phyloP scores from a whole-genome alignment of 2,329 filamentous ascomycete genomes.

The Aspergillus pseudoviridinutans region DNA sequence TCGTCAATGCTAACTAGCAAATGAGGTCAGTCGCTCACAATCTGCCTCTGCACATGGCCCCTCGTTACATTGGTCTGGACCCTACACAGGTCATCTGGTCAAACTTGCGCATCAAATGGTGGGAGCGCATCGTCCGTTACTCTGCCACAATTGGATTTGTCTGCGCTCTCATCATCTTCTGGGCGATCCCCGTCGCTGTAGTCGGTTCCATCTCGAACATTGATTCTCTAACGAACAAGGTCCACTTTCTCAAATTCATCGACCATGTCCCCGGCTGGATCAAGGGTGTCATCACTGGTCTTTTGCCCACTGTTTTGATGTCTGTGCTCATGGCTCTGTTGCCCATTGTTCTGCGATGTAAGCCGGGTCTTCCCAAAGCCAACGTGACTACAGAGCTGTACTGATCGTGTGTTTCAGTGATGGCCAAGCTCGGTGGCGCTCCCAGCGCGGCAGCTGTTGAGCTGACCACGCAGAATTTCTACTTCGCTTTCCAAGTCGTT shows the following conservation, averaged over 20 bases:
- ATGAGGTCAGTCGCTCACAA: conserved; percentile 65
- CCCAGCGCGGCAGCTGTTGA: conserved; percentile 78
- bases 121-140: conserved; percentile 73
- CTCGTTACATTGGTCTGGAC: conserved; percentile 76
- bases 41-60: conserved; percentile 79
- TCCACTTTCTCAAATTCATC: conserved; percentile 72
- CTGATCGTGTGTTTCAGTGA: conserved; percentile 45
- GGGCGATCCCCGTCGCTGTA: conserved; percentile 70
- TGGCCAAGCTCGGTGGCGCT: conserved; percentile 75
- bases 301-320: conserved; percentile 74
- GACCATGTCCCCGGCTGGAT: conserved; percentile 65
- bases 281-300: conserved; percentile 76
- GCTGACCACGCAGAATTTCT: conserved; percentile 83
- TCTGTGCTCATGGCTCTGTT: conserved; percentile 83
- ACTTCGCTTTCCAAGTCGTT: conserved; percentile 69
- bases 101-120: conserved; percentile 79
- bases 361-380: conserved; percentile 26
- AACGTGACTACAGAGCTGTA: background rate
- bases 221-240: conserved; percentile 57
- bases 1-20: conserved; percentile 2
- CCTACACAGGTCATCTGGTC: conserved; percentile 83
- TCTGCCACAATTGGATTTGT: conserved; percentile 69
- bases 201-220: conserved; percentile 88
- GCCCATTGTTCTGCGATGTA: conserved; percentile 73
- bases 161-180: conserved; percentile 78